A percentile compares a stretch with the other conserved stretches of the same genome.
Conservation (phyloP, 2,329 filamentous ascomycete species). For the Alternaria alternata region DNA sequence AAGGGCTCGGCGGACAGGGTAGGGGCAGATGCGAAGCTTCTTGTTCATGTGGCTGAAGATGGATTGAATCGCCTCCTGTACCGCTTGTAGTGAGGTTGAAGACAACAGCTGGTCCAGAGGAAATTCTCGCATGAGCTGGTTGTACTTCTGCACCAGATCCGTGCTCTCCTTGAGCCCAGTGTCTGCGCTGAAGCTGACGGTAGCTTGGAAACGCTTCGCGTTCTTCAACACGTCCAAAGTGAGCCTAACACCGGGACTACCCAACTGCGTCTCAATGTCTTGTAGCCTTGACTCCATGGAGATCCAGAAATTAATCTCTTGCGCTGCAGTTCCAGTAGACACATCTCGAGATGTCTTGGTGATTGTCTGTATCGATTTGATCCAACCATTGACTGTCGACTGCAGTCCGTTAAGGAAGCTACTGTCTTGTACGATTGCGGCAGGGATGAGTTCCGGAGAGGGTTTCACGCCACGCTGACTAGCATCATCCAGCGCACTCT, state of each 20-base stretch:
- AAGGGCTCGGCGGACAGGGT: constrained; percentile 89
- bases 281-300: constrained; percentile 95
- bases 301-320: constrained; percentile 99
- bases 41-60: constrained; percentile 97
- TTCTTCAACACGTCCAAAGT: constrained; percentile 96
- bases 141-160: constrained; percentile 97
- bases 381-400: constrained; percentile 95
- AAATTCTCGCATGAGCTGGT: constrained; percentile 98
- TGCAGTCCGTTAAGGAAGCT: constrained; percentile 93
- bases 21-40: constrained; percentile 95
- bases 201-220: constrained; percentile 97
- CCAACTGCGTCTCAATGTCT: constrained; percentile 86
- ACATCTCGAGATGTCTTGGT: constrained; percentile 93
- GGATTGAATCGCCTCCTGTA: constrained; percentile 85
- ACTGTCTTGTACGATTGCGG: constrained; percentile 82
- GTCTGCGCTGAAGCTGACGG: constrained; percentile 94
- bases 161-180: constrained; percentile 95
- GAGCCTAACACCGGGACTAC: constrained; percentile 85
- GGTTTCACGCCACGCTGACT: constrained; percentile 71
- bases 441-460: constrained; percentile 79
- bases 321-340: constrained; percentile 79
- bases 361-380: constrained; percentile 96
- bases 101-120: constrained; percentile 94
- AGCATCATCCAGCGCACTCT: constrained; percentile 82
- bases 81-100: constrained; percentile 85